Conservation (phyloP, 2,329 filamentous ascomycete species). For the Fusarium keratoplasticum region DNA sequence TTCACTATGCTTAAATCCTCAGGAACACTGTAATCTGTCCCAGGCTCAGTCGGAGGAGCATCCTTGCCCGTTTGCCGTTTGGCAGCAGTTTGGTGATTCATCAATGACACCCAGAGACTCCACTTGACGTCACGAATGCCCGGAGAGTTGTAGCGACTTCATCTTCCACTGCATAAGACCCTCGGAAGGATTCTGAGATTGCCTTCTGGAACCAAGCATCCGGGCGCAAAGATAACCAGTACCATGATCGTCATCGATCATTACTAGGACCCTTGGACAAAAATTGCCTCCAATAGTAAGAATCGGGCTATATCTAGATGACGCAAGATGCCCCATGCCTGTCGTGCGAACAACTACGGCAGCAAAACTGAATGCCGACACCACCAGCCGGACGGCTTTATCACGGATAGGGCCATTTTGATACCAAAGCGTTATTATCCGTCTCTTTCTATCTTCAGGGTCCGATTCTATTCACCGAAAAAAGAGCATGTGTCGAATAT, state of each 20-base stretch:
- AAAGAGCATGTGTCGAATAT: neutral
- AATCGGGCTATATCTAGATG: neutral
- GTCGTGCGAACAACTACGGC: neutral
- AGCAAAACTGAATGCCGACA: neutral
- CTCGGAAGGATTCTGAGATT: neutral
- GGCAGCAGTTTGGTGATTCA: neutral
- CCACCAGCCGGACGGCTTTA: neutral
- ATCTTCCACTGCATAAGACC: neutral
- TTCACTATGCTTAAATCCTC: neutral
- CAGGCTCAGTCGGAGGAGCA: neutral
- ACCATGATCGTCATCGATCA: neutral
- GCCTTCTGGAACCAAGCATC: neutral
- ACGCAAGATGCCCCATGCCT: neutral
- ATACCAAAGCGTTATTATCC: neutral
- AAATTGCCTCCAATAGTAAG: neutral
- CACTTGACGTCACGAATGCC: neutral
- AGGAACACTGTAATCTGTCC: no score
- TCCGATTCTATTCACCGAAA: neutral
- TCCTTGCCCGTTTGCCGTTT: neutral
- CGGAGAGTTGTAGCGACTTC: neutral
- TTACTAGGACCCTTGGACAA: neutral
- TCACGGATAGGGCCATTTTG: neutral
- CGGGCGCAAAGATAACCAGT: neutral
- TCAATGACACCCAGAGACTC: neutral
- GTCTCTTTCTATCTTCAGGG: neutral